Evolutionary conservation across 202 grass and related monocot genomes (phyloP), one percentile per base, ranked within the genome.

Genomic region (Eragrostis tef): DNA sequence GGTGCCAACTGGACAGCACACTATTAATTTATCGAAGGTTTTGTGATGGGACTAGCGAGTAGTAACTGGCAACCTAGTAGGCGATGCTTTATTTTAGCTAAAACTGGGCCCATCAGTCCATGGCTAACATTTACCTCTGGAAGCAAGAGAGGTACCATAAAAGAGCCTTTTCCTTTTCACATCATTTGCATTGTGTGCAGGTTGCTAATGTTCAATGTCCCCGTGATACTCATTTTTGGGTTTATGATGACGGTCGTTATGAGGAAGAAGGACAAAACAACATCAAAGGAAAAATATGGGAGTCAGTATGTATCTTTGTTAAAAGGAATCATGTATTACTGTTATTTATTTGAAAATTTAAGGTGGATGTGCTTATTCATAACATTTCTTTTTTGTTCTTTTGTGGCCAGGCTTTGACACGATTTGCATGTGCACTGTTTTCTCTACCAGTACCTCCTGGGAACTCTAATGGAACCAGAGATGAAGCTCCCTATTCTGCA

Each of bases 231-330:
- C 95, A 98, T 80, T 98, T 98, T 61, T 98, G 95, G 95, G 95
- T 98, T 21, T 98, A 98, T 71, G 82, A 93, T 74, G 95, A 98
- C 79, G 95, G 95, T 8, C 76, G 90, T 16, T 98, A 98, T 6
- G 95, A 98, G 87, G 95, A 98, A 90, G 95, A 98, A 94, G 95
- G 95, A 24, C 95, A 98, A 88, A 98, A 98, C 49, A 98, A 98
- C 49, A 98, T 98, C 79, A 98, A 91, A 81, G 95, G 95, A 70
- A 94, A 84, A 70, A 98, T 98, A 81, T 98, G 95, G 95, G 87
- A 93, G 76, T 95, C 92, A 2, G 92, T 98, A 85, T 67, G 92
- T 93, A 69, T 77, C 85, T 79, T 56, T 56, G 43, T 9, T 26
- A 41, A 67, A 79, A 21, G n/a, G 27, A 67, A 24, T 4, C 6